phyloP scores from a whole-genome alignment of 2,329 filamentous ascomycete species.

The Neofusicoccum sp. region DNA sequence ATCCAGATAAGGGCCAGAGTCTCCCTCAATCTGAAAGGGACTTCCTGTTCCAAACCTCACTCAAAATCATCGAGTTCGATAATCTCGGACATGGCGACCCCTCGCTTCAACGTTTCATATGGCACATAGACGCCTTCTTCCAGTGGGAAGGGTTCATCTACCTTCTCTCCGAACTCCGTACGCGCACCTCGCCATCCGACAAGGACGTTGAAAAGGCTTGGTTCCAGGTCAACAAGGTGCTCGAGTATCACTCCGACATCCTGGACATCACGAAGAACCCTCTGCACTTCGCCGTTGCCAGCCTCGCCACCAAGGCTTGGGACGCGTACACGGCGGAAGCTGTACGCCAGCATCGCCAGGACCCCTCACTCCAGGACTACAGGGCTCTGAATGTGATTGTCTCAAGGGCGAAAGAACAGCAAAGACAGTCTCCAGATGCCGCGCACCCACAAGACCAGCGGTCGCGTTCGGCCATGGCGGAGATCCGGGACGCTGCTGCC shows the following conservation, averaged over 20 bases:
- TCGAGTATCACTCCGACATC: conserved; percentile 46
- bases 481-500: neutral
- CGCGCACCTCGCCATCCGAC: conserved; percentile 29
- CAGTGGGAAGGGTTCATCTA: conserved; percentile 58
- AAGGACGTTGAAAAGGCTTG: conserved; percentile 44
- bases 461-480: neutral
- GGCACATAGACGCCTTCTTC: conserved; percentile 53
- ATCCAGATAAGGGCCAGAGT: conserved; percentile 31
- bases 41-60: conserved; percentile 43
- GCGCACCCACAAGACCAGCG: neutral
- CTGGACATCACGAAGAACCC: conserved; percentile 38
- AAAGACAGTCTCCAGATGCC: neutral
- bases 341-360: conserved; percentile 24
- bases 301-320: conserved; percentile 50
- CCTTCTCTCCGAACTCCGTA: conserved; percentile 42
- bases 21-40: conserved; percentile 40
- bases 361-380: conserved; percentile 30
- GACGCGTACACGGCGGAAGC: conserved; percentile 31
- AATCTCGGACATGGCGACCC: conserved; percentile 44
- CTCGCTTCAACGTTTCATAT: conserved; percentile 45
- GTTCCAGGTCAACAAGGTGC: conserved; percentile 49
- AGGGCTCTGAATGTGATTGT: conserved; percentile 20
- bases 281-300: conserved; percentile 47
- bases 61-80: conserved; percentile 46
- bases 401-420: neutral